These are phyloP conservation scores for Saturnispora serradocipensis DNA, from an alignment of 805 yeast genomes.

Conservation along the genomic window DNA sequence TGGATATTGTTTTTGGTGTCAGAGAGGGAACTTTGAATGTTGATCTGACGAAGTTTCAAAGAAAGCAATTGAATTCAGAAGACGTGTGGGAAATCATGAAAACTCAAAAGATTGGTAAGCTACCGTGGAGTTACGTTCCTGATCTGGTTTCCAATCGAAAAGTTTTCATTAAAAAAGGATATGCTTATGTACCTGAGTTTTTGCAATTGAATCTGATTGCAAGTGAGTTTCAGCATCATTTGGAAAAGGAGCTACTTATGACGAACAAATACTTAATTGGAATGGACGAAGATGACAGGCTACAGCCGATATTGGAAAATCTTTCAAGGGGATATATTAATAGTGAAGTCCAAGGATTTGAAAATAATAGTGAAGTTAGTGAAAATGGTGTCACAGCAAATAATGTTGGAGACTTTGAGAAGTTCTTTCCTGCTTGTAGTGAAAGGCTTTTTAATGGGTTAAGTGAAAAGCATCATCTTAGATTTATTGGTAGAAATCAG, in stretches of 20 bases:
- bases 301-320: constrained; percentile 75
- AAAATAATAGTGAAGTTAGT: constrained; percentile 1
- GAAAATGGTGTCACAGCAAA: constrained; percentile 42
- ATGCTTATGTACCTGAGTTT: constrained; percentile 76
- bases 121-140: constrained; percentile 80
- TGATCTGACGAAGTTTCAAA: constrained; percentile 11
- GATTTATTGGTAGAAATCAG: constrained; percentile 79
- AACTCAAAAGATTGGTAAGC: constrained; percentile 64
- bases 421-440: constrained; percentile 74
- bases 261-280: constrained; percentile 77
- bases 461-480: constrained; percentile 56
- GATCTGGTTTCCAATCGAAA: constrained; percentile 68
- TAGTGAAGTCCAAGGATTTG: constrained; percentile 31
- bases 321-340: constrained; percentile 64
- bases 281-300: constrained; percentile 84
- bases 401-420: constrained; percentile 44
- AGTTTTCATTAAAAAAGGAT: constrained; percentile 58
- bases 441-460: constrained; percentile 53
- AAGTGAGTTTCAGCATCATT: constrained; percentile 51
- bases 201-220: constrained; percentile 65
- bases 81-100: constrained; percentile 42
- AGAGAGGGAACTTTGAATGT: constrained; percentile 23
- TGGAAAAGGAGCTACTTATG: constrained; percentile 43
- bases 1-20: constrained; percentile 30
- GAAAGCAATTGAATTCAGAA: constrained; percentile 38